These are phyloP conservation scores for Carex parvula DNA, from an alignment of 176 grass and related monocot genomes.

Conservation along the genomic window DNA sequence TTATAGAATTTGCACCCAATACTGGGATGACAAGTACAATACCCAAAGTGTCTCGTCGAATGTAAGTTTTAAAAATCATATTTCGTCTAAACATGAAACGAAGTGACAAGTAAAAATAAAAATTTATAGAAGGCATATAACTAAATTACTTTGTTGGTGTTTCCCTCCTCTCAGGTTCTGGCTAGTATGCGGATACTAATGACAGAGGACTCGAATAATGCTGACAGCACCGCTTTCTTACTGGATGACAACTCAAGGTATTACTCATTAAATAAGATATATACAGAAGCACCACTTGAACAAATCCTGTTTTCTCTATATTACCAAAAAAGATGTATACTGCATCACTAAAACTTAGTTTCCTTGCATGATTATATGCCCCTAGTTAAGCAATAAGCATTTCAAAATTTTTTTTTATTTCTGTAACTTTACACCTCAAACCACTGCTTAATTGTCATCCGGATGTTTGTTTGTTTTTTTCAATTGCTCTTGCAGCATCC, in stretches of 20 bases:
- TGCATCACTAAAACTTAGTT: not conserved
- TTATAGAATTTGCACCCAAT: slow-evolving; percentile 95
- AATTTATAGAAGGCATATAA: not conserved
- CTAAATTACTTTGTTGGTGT: not conserved
- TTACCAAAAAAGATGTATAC: no score
- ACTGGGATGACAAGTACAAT: slow-evolving; percentile 99
- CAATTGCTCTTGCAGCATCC: slow-evolving; percentile 59
- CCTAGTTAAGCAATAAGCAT: not conserved
- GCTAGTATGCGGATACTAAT: slow-evolving; percentile 84
- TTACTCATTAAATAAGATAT: not conserved
- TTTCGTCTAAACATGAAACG: not conserved
- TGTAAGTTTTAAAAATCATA: slow-evolving; percentile 49
- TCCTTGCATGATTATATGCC: slow-evolving; percentile 1
- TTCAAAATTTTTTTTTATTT: not conserved
- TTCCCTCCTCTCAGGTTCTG: slow-evolving; percentile 49
- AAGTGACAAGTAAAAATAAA: not conserved
- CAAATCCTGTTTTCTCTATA: slow-evolving; percentile 2
- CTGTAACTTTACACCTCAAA: slow-evolving; percentile 1
- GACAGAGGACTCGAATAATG: slow-evolving; percentile 83
- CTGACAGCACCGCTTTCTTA: slow-evolving; percentile 78
- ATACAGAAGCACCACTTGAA: not conserved
- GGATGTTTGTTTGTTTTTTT: slow-evolving; percentile 5
- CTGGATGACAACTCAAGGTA: slow-evolving; percentile 93
- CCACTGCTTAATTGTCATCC: slow-evolving; percentile 9
- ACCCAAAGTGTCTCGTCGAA: slow-evolving; percentile 86